Evolutionary conservation across 352 stramenopile genomes (phyloP).

Genomic region (Phytopythium cucurbitacearum): DNA sequence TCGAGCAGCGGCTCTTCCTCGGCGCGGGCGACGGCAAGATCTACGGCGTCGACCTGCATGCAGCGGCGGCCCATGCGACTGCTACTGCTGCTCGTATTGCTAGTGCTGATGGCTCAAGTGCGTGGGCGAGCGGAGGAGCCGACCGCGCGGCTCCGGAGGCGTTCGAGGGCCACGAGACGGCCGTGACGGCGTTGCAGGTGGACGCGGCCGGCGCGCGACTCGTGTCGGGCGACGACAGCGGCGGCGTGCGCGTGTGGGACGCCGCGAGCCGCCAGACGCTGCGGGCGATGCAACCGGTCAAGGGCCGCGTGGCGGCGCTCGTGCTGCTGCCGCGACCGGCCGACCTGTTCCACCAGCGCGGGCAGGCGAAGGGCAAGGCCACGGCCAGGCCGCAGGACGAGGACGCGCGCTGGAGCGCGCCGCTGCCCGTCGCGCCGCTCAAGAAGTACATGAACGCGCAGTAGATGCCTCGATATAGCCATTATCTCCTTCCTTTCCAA

Average conservation of each 20-base stretch:
- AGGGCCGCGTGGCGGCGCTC: slow-evolving; percentile 51
- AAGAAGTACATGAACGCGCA: slow-evolving; percentile 72
- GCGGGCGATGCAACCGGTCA: slow-evolving; percentile 61
- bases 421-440: slow-evolving; percentile 58
- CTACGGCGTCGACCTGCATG: slow-evolving; percentile 66
- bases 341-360: slow-evolving; percentile 43
- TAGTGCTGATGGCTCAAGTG: slow-evolving; percentile 10
- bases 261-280: slow-evolving; percentile 59
- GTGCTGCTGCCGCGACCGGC: slow-evolving; percentile 40
- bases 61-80: slow-evolving; percentile 46
- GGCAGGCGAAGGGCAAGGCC: slow-evolving; percentile 33
- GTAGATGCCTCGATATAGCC: too few relatives aligned
- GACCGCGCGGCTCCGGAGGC: slow-evolving; percentile 23
- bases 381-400: slow-evolving; percentile 21
- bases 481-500: too few relatives aligned
- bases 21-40: slow-evolving; percentile 67
- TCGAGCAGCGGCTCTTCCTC: slow-evolving; percentile 71
- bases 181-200: slow-evolving; percentile 50
- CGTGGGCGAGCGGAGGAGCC: too few relatives aligned
- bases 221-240: slow-evolving; percentile 55
- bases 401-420: slow-evolving; percentile 23
- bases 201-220: slow-evolving; percentile 55
- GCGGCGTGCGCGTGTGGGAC: slow-evolving; percentile 65
- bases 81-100: slow-evolving; percentile 48
- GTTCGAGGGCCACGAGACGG: slow-evolving; percentile 65